Evolutionary conservation across 805 yeast genomes (phyloP).

Genomic region (Diddensiella transvaalensis): DNA sequence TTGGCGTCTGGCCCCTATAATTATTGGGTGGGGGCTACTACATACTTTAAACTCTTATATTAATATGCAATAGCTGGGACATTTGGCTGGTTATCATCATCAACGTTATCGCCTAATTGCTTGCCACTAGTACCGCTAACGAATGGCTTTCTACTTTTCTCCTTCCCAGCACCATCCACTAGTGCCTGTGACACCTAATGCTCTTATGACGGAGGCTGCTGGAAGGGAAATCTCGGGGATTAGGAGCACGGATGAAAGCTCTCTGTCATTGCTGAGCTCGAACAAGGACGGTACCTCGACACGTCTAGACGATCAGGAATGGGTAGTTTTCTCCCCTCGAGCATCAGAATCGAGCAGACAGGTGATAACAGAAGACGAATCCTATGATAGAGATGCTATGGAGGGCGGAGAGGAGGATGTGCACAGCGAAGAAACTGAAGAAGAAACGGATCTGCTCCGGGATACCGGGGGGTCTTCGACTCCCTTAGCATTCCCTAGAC

Average conservation of each 20-base stretch:
- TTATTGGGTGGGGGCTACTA: too few species aligned
- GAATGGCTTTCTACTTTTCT: constrained; percentile 15
- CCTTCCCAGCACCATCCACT: constrained; percentile 18
- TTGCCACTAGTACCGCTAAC: not conserved
- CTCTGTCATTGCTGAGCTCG: constrained; percentile 7
- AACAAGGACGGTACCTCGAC: constrained; percentile 2
- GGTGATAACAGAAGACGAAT: constrained; percentile 14
- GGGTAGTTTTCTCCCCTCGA: constrained; percentile 39
- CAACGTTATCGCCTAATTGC: not conserved
- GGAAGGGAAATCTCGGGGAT: not conserved
- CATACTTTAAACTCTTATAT: too few species aligned
- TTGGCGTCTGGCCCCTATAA: too few species aligned
- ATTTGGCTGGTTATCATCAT: not conserved
- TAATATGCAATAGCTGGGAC: not conserved
- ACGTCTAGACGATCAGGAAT: constrained; percentile 28
- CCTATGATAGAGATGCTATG: constrained; percentile 17
- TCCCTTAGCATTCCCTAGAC: constrained; percentile 34
- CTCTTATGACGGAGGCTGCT: constrained; percentile 5
- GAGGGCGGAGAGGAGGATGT: constrained; percentile 12
- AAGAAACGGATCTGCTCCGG: constrained; percentile 2
- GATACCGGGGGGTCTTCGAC: constrained; percentile 19
- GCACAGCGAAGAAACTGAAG: constrained; percentile 12
- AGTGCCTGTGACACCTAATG: constrained; percentile 8
- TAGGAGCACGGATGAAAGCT: not conserved
- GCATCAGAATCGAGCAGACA: constrained; percentile 12